Evolutionary conservation across 805 yeast species (phyloP).

Genomic region (Tetrapisispora pingtungensis): DNA sequence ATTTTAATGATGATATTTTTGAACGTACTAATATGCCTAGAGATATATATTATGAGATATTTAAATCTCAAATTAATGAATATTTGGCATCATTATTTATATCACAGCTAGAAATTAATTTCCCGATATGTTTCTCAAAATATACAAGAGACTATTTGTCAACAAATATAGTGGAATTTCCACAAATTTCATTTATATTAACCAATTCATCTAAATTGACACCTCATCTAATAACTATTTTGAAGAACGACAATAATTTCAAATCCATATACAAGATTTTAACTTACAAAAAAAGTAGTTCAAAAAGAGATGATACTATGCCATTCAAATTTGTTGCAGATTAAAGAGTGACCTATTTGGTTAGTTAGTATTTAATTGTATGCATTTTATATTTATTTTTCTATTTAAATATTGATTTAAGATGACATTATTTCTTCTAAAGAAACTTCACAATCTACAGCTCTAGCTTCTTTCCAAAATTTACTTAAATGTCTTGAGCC

Average conservation of each 20-base stretch:
- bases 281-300: neutral
- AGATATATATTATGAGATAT: neutral
- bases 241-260: slow-evolving; percentile 14
- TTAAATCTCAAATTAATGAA: slow-evolving; percentile 16
- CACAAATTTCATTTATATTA: slow-evolving; percentile 22
- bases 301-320: neutral
- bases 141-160: slow-evolving; percentile 14
- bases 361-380: neutral
- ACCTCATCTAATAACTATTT: slow-evolving; percentile 14
- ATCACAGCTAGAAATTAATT: slow-evolving; percentile 28
- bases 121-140: slow-evolving; percentile 28
- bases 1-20: neutral
- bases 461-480: slow-evolving; percentile 71
- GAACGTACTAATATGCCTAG: neutral
- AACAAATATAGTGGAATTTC: slow-evolving; percentile 16
- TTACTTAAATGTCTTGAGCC: slow-evolving; percentile 86
- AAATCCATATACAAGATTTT: neutral
- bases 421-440: slow-evolving; percentile 27
- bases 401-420: neutral
- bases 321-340: neutral
- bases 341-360: neutral
- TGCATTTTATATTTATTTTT: neutral
- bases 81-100: slow-evolving; percentile 21
- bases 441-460: slow-evolving; percentile 25
- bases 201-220: slow-evolving; percentile 16